Evolutionary conservation across 495 filamentous ascomycete species (phyloP).

Genomic region (Trichoderma orchidacearum): DNA sequence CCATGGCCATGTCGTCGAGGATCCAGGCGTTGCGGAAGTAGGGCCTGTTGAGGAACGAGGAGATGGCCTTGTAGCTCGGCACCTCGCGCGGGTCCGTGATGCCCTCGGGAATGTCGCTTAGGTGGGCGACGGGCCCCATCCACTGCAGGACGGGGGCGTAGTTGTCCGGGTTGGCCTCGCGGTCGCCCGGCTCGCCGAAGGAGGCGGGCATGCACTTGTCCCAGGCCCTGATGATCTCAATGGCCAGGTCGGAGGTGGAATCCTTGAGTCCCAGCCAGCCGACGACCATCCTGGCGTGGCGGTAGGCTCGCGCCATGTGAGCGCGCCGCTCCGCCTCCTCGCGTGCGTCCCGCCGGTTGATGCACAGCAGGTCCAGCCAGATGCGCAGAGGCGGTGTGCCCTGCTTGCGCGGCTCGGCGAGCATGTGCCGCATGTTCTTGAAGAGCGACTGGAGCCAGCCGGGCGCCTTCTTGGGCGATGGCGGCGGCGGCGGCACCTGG

Average conservation of each 20-base stretch:
- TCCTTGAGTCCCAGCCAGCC: constrained; percentile 5
- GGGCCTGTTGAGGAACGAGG: constrained; percentile 1
- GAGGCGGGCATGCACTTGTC: constrained; percentile 3
- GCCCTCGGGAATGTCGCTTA: constrained; percentile 3
- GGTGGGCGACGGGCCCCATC: constrained; percentile 4
- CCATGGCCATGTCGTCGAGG: constrained; percentile 5
- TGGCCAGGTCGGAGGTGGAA: constrained; percentile 3
- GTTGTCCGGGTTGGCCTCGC: constrained; percentile 2
- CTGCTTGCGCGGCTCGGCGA: not conserved
- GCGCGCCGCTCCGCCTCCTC: constrained; percentile 2
- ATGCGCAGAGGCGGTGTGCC: constrained; percentile 1
- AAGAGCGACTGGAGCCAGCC: constrained; percentile 3
- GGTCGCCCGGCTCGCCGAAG: constrained; percentile 4
- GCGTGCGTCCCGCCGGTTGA: constrained; percentile 4
- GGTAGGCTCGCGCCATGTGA: constrained; percentile 3
- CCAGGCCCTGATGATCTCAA: constrained; percentile 4
- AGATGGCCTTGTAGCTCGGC: constrained; percentile 1
- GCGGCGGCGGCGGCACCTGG: not conserved
- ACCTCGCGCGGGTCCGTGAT: constrained; percentile 3
- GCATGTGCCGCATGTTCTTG: not conserved
- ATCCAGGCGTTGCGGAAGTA: constrained; percentile 5
- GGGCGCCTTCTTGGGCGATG: not conserved
- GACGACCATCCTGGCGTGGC: constrained; percentile 3
- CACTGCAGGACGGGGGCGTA: constrained; percentile 2
- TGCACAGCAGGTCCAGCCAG: constrained; percentile 4